Evolutionary conservation across 2,329 filamentous ascomycete genomes (phyloP), one percentile per base, ranked within the genome.

Genomic region (Cercospora sp.): DNA sequence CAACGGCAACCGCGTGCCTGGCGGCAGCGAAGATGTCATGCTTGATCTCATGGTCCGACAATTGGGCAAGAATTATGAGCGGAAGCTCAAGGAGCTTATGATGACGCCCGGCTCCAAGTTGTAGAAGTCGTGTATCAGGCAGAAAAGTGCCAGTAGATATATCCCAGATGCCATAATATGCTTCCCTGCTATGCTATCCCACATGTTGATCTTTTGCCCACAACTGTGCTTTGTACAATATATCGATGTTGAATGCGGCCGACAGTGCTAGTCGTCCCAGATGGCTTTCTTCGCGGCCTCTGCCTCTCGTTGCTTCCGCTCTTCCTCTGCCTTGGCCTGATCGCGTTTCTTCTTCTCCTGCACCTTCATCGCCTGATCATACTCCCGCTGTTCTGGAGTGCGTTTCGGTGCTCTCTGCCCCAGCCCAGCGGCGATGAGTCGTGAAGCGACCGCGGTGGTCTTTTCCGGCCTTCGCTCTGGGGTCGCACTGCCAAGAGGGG

Each of bases 321-420:
- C 86, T 79, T 89, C 87, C 66, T 88, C 87, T 66, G 88, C 88
- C 76, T 85, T 89, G 79, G 94, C 92, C 74, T 88, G 86, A 67
- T 94, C 91, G 68, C 89, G 83, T 74, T 87, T 87, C 83, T 89
- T 93, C 75, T 88, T 89, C 84, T 97, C 94, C 81, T 94, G 91
- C 80, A 97, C 91, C 74, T 90, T 88, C 69, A 95, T 84, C 0
- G 91, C 90, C 72, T 86, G 88, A 75, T 98, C 94, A 78, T 95
- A 98, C 64, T 92, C 91, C 74, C 86, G 87, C 84, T 97, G 91
- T 81, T 97, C 94, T 70, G 96, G 93, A 1, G 93, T 97, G 79
- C 90, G 87, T 82, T 88, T 90, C 34, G 93, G 92, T 37, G 90
- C 88, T 76, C 89, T 88, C 65, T 97, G 87, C 0, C 95, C 95